phyloP scores from a whole-genome alignment of 805 yeast species.

The Kodamaea leandrae region DNA sequence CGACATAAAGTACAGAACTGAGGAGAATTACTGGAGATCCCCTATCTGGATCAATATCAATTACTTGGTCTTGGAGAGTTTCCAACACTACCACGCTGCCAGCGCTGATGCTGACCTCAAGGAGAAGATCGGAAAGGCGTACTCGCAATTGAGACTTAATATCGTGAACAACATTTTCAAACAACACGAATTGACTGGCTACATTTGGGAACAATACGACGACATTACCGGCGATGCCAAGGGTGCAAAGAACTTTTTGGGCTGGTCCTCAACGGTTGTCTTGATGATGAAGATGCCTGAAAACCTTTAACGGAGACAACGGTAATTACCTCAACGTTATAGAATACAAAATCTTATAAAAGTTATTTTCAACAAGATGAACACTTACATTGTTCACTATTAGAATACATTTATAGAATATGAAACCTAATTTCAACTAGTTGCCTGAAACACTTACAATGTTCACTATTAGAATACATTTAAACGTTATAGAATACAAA shows the following conservation, averaged over 20 bases:
- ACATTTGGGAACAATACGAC: constrained; percentile 88
- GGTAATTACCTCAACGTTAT: too few relatives aligned
- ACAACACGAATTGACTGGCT: constrained; percentile 76
- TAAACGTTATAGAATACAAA: neutral
- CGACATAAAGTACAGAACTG: constrained; percentile 65
- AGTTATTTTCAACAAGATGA: neutral
- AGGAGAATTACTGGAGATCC: constrained; percentile 95
- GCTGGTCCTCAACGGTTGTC: constrained; percentile 87
- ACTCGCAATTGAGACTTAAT: constrained; percentile 58
- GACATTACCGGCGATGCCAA: constrained; percentile 70
- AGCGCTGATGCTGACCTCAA: constrained; percentile 36
- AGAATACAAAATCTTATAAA: neutral
- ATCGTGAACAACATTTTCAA: constrained; percentile 63
- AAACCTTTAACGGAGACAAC: constrained; percentile 9
- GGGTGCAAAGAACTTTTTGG: constrained; percentile 87
- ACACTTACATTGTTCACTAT: neutral
- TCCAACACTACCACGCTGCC: constrained; percentile 49
- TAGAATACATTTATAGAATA: constrained; percentile 2
- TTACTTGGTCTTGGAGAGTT: constrained; percentile 71
- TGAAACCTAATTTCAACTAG: neutral
- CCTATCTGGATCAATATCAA: constrained; percentile 92
- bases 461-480: constrained; percentile 1
- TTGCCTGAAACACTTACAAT: neutral
- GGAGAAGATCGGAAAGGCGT: constrained; percentile 37
- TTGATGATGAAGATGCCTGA: constrained; percentile 84